Evolutionary conservation across 371 early-diverging fungal species (phyloP).

Genomic region (Lichtheimia ornata): DNA sequence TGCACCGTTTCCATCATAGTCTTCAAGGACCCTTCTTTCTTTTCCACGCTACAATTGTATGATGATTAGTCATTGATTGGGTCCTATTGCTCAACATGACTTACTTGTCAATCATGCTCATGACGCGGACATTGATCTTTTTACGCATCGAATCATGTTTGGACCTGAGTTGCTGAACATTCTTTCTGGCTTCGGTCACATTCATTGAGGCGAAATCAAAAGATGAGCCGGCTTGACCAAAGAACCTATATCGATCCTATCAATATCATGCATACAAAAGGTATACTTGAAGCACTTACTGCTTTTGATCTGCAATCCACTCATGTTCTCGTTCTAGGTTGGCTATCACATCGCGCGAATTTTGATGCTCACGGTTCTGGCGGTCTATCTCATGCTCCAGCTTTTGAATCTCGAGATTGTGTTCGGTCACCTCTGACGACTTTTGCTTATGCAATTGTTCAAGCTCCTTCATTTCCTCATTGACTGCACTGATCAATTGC

Average conservation of each 20-base stretch:
- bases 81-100: slow-evolving; percentile 1
- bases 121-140: slow-evolving; percentile 91
- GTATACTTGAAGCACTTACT: slow-evolving; percentile 45
- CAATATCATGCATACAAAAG: not conserved
- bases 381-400: slow-evolving; percentile 71
- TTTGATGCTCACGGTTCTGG: slow-evolving; percentile 63
- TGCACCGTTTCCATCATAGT: slow-evolving; percentile 88
- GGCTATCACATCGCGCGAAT: slow-evolving; percentile 49
- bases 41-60: slow-evolving; percentile 70
- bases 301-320: slow-evolving; percentile 90
- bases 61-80: not conserved
- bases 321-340: slow-evolving; percentile 68
- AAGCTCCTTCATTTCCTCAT: slow-evolving; percentile 56
- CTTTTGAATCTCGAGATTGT: slow-evolving; percentile 73
- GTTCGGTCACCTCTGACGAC: slow-evolving; percentile 59
- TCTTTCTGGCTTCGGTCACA: slow-evolving; percentile 69
- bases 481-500: slow-evolving; percentile 31
- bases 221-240: slow-evolving; percentile 78
- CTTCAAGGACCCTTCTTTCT: slow-evolving; percentile 82
- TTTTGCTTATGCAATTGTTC: slow-evolving; percentile 65
- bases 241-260: slow-evolving; percentile 35
- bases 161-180: slow-evolving; percentile 70
- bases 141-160: slow-evolving; percentile 80
- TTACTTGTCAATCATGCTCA: slow-evolving; percentile 91
- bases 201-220: slow-evolving; percentile 82